Evolutionary conservation across 2,329 filamentous ascomycete species (phyloP).

Genomic region (Macrophomina pseudophaseolina): DNA sequence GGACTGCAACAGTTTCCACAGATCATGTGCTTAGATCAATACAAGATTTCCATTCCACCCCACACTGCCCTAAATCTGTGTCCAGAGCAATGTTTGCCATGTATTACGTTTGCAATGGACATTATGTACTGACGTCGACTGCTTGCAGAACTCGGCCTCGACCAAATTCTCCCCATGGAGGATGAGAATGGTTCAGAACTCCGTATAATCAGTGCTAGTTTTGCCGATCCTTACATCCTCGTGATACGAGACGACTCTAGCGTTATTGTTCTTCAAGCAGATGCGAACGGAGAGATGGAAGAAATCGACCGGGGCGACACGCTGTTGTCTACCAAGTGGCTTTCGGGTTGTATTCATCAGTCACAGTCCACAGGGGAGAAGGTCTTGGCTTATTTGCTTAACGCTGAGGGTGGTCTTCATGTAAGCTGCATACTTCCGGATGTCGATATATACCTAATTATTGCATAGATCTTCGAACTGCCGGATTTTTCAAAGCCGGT

Average conservation of each 20-base stretch:
- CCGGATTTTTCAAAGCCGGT: conserved; percentile 73
- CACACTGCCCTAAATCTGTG: conserved; percentile 13
- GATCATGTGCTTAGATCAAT: conserved; percentile 26
- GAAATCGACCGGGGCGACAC: conserved; percentile 72
- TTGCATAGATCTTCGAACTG: conserved; percentile 73
- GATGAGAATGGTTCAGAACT: conserved; percentile 88
- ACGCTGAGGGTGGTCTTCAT: conserved; percentile 72
- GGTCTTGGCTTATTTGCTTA: conserved; percentile 78
- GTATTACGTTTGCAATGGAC: background rate
- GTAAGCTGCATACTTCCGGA: conserved; percentile 55
- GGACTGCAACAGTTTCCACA: conserved; percentile 12
- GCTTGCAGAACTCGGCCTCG: conserved; percentile 75
- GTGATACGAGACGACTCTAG: conserved; percentile 84
- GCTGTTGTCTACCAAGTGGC: conserved; percentile 71
- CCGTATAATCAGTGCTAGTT: conserved; percentile 77
- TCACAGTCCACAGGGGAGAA: conserved; percentile 60
- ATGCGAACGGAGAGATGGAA: conserved; percentile 82
- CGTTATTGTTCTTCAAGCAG: conserved; percentile 77
- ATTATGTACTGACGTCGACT: background rate
- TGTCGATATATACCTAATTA: background rate
- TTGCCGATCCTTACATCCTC: conserved; percentile 84
- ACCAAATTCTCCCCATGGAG: conserved; percentile 89
- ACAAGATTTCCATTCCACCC: conserved; percentile 9
- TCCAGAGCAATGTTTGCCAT: conserved; percentile 18
- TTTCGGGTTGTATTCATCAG: conserved; percentile 82